Evolutionary conservation across 306 rosid species (phyloP).

Genomic region (Begonia peltatifolia): DNA sequence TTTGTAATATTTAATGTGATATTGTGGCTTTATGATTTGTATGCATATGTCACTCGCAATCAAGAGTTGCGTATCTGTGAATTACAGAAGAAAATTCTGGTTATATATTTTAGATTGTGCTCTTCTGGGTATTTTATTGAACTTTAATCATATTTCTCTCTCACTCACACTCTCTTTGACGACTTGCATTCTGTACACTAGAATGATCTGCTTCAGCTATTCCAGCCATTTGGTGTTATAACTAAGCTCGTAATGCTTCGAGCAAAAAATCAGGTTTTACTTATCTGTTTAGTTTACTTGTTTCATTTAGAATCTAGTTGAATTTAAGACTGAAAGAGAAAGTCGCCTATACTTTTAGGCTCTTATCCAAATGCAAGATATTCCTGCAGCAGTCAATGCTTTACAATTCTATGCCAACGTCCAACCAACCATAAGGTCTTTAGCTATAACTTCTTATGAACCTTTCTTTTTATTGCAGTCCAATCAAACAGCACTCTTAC

Average conservation of each 20-base stretch:
- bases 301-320: too few species aligned
- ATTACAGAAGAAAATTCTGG: not conserved
- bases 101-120: too few species aligned
- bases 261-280: constrained; percentile 86
- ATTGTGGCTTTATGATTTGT: not conserved
- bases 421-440: constrained; percentile 86
- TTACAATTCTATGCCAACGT: constrained; percentile 69
- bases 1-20: not conserved
- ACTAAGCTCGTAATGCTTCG: constrained; percentile 99
- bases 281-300: not conserved
- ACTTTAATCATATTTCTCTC: too few species aligned
- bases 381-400: constrained; percentile 73
- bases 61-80: not conserved
- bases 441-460: not conserved
- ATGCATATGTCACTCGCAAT: not conserved
- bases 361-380: constrained; percentile 94
- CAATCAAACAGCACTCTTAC: too few species aligned
- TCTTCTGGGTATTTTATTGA: too few species aligned
- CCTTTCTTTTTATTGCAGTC: too few species aligned
- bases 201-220: constrained; percentile 97
- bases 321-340: constrained; percentile 4
- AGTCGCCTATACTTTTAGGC: constrained; percentile 37
- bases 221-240: constrained; percentile 95
- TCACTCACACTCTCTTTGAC: not conserved
- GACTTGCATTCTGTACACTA: constrained; percentile 17